Evolutionary conservation across 2,329 filamentous ascomycete species (phyloP).

Genomic region (Colletotrichum chrysophilum): DNA sequence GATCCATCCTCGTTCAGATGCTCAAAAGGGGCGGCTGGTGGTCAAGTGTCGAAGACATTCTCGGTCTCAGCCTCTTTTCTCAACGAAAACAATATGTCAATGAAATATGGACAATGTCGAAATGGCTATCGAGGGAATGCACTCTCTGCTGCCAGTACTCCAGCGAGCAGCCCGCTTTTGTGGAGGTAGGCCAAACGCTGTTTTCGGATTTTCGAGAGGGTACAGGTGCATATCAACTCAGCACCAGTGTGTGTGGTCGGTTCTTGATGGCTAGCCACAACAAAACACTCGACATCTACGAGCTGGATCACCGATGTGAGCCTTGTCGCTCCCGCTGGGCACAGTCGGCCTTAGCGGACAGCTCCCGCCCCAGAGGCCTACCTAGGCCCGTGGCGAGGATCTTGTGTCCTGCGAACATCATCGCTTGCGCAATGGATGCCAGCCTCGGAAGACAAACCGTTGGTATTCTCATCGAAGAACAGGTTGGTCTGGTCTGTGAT

Average conservation of each 20-base stretch:
- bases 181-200: slow-evolving; percentile 36
- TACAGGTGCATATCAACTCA: neutral
- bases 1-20: slow-evolving; percentile 55
- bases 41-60: slow-evolving; percentile 35
- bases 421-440: slow-evolving; percentile 68
- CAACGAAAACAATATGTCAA: neutral
- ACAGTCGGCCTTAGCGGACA: neutral
- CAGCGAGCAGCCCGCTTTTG: slow-evolving; percentile 29
- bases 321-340: slow-evolving; percentile 2
- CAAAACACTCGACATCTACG: slow-evolving; percentile 62
- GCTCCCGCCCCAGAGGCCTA: slow-evolving; percentile 25
- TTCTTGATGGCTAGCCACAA: slow-evolving; percentile 62
- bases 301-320: slow-evolving; percentile 40
- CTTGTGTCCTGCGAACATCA: slow-evolving; percentile 57
- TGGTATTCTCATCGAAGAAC: slow-evolving; percentile 63
- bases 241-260: slow-evolving; percentile 60
- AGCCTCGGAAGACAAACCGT: slow-evolving; percentile 59
- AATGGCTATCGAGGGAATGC: slow-evolving; percentile 46
- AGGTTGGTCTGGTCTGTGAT: slow-evolving; percentile 66
- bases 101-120: slow-evolving; percentile 42
- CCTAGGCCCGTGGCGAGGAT: slow-evolving; percentile 56
- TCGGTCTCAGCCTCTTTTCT: neutral
- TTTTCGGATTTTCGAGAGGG: slow-evolving; percentile 33
- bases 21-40: slow-evolving; percentile 61
- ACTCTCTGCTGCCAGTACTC: slow-evolving; percentile 16